Base-by-base conservation (phyloP, 352 stramenopile genomes). In the Pythium apleroticum region DNA sequence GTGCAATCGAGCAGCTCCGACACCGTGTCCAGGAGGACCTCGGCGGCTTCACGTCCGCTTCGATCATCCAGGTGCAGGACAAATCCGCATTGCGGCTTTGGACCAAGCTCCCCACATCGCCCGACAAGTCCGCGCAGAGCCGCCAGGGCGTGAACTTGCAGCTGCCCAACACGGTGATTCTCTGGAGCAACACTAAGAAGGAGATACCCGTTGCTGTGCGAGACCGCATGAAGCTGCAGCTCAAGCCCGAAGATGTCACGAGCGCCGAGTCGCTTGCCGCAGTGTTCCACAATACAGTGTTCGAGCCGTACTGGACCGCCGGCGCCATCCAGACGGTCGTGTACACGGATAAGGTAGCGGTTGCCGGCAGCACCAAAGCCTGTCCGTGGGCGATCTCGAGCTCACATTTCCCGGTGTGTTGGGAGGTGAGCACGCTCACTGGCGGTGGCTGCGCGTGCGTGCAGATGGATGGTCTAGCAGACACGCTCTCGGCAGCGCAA, bases 361-460 rank as follows among this genome's bases (percentile, higher is more conserved):
- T 43, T 3, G 28, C 24, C 12, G 27, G 25, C 3, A 33, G 24
- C 11, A 25, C 37, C 55, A 43, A 52, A 6, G 41, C 41, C 7
- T 62, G 55, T 53, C 55, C 55, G 19, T 62, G 55, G 55, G 55
- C 55, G 14, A 62, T 62, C 41, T 62, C 55, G 17, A 41, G 10
- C 0, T 35, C 55, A 15, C 55, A 62, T 24, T 62, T 52, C 20
- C 55, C 55, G 39, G n/a, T 54, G 3, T 62, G 55, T 30, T 62
- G 39, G 39, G 39, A 62, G 20, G 22, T 19, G 10, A 24, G 10
- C 46, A 31, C 25, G 12, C 24, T 10, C 20, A 33, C 10, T 30
- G 22, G 28, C 9, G 25, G 41, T 11, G 39, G 33, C n/a, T 62
- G 39, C 24, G 39, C 12, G 7, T 62, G 55, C 17, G 55, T 62